Conservation (phyloP, 2,329 filamentous ascomycete species). For the Diaporthe aspalathi region DNA sequence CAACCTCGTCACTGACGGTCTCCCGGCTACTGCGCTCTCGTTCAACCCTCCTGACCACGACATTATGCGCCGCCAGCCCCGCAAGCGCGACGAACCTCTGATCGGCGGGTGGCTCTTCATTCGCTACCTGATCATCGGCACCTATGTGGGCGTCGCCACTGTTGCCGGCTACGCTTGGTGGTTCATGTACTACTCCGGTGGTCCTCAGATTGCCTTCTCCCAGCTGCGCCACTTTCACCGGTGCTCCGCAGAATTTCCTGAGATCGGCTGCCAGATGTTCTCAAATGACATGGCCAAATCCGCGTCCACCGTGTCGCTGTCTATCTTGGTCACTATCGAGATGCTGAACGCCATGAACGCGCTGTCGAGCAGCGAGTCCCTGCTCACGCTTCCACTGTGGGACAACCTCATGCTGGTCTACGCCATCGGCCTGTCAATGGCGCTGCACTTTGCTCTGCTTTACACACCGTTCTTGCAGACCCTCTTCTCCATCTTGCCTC, state of each 20-base stretch:
- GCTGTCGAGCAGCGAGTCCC: constrained; percentile 91
- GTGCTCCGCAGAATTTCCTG: constrained; percentile 85
- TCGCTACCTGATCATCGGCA: constrained; percentile 95
- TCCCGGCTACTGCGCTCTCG: constrained; percentile 93
- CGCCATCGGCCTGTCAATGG: constrained; percentile 92
- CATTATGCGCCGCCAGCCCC: constrained; percentile 92
- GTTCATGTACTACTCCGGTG: constrained; percentile 95
- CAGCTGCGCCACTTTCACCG: constrained; percentile 94
- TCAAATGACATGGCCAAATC: constrained; percentile 85
- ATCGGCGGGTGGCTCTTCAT: constrained; percentile 98
- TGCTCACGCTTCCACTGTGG: constrained; percentile 95
- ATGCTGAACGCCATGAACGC: constrained; percentile 99
- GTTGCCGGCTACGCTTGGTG: constrained; percentile 99
- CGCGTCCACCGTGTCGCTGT: constrained; percentile 92
- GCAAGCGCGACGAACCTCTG: constrained; percentile 91
- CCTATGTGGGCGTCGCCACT: constrained; percentile 93
- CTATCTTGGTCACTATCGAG: constrained; percentile 94
- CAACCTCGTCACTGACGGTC: constrained; percentile 96
- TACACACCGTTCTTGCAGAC: constrained; percentile 91
- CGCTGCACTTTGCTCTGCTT: constrained; percentile 90
- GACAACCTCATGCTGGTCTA: constrained; percentile 98
- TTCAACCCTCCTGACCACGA: constrained; percentile 99
- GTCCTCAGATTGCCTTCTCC: constrained; percentile 90
- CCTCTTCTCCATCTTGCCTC: constrained; percentile 89
- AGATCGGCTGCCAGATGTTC: constrained; percentile 95